Evolutionary conservation across 1,139 yeast genomes (phyloP).

Genomic region (Debaryomyces fabryi): DNA sequence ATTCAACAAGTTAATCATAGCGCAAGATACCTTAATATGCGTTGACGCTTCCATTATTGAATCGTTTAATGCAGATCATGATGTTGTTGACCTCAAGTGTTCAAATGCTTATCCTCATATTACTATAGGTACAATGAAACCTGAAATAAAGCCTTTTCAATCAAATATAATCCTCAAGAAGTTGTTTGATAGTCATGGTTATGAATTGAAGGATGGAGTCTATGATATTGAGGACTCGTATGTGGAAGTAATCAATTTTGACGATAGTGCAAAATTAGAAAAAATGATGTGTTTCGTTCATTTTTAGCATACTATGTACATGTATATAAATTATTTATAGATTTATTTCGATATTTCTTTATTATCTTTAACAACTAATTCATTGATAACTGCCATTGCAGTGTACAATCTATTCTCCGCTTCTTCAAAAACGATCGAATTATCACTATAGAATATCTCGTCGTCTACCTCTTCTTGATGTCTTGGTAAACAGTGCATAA

Average conservation of each 20-base stretch:
- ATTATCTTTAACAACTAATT: slow-evolving; percentile 39
- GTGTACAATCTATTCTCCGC: slow-evolving; percentile 97
- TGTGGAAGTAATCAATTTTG: slow-evolving; percentile 16
- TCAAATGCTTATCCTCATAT: slow-evolving; percentile 65
- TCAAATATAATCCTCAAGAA: slow-evolving; percentile 30
- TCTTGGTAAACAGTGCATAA: slow-evolving; percentile 93
- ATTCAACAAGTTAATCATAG: slow-evolving; percentile 51
- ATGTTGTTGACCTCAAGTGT: slow-evolving; percentile 22
- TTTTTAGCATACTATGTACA: slow-evolving; percentile 14
- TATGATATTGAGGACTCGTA: slow-evolving; percentile 10
- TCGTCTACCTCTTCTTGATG: slow-evolving; percentile 93
- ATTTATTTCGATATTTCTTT: not conserved
- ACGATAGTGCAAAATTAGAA: slow-evolving; percentile 13
- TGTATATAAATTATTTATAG: slow-evolving; percentile 72
- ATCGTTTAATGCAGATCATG: slow-evolving; percentile 25
- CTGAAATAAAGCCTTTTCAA: slow-evolving; percentile 48
- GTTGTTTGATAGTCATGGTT: slow-evolving; percentile 13
- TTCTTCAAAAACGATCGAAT: slow-evolving; percentile 87
- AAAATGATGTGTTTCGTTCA: slow-evolving; percentile 25
- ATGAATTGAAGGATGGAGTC: slow-evolving; percentile 13
- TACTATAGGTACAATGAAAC: slow-evolving; percentile 66
- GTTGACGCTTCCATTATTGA: slow-evolving; percentile 49
- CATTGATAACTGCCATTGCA: slow-evolving; percentile 92
- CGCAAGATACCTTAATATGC: slow-evolving; percentile 55
- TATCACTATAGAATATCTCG: slow-evolving; percentile 83